Conservation (phyloP, 2,329 filamentous ascomycete genomes). For the Orbilia quercus region DNA sequence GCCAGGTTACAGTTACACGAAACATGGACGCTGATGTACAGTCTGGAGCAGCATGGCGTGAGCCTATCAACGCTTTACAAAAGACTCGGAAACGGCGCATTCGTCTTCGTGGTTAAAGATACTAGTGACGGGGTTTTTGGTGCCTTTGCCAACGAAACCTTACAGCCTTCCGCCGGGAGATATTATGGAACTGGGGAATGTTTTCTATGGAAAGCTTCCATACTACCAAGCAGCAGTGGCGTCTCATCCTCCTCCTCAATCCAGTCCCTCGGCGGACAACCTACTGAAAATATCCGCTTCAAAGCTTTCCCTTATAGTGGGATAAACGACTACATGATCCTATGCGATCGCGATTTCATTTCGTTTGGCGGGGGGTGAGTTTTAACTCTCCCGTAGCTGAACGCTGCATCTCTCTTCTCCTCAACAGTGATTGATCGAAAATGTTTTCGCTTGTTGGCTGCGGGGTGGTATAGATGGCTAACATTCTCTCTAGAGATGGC, state of each 20-base stretch:
- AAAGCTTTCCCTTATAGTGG: slow-evolving; percentile 97
- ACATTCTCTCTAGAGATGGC: slow-evolving; percentile 70
- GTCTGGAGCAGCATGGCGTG: slow-evolving; percentile 89
- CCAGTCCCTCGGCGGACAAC: slow-evolving; percentile 3
- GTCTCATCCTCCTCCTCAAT: slow-evolving; percentile 56
- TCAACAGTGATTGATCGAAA: too few relatives aligned
- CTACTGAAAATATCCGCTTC: slow-evolving; percentile 75
- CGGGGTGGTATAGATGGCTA: slow-evolving; percentile 5
- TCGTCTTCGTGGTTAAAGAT: slow-evolving; percentile 88
- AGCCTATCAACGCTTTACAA: slow-evolving; percentile 88
- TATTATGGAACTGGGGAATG: slow-evolving; percentile 98
- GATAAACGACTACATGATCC: slow-evolving; percentile 95
- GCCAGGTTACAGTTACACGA: slow-evolving; percentile 87
- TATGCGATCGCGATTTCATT: slow-evolving; percentile 85
- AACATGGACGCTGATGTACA: slow-evolving; percentile 87
- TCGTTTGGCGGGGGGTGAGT: slow-evolving; percentile 82
- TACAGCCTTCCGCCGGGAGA: slow-evolving; percentile 77
- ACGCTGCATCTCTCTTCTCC: not conserved
- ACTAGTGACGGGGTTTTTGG: slow-evolving; percentile 77
- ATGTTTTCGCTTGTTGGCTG: too few relatives aligned
- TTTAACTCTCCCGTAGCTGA: not conserved
- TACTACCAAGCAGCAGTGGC: slow-evolving; percentile 66
- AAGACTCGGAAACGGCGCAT: slow-evolving; percentile 78
- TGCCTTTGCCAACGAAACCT: slow-evolving; percentile 90
- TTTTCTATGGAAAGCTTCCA: slow-evolving; percentile 84